Base-by-base conservation (phyloP, 345 rosid species). In the Populus euphratica region DNA sequence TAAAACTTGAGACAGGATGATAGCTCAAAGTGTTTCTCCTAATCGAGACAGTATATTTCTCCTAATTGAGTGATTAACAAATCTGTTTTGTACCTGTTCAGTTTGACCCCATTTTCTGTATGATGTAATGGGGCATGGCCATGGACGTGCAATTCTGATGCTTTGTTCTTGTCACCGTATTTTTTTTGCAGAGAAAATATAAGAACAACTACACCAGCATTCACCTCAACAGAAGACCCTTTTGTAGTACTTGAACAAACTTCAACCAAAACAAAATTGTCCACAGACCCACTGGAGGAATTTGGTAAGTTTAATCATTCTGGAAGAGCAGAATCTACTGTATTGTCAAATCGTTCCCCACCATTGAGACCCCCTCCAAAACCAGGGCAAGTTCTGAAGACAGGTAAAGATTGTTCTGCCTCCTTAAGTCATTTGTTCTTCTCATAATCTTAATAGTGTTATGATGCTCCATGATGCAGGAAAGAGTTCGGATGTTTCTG, bases 281-380 rank as follows among this genome's bases (percentile, higher is more conserved):
- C 87, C 27, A 69, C 76, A 4, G 90, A 90, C n/a, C 92, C 92
- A 54, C 86, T 88, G 36, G 96, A 87, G 41, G 91, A 88, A 73
- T 80, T 90, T 43, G 82, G 85, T 80, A 84, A 83, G 76, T 77
- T 87, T 18, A 81, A 77, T 79, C 78, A 78, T 69, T 88, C 85
- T 73, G 84, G 74, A 68, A 80, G 75, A 81, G 69, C 72, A 61
- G 89, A 81, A 35, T 49, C 81, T 64, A 61, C 76, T 36, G 79
- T 70, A 71, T 69, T 83, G 47, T 68, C 90, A 64, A 85, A 83
- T 70, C 44, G 69, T 76, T 79, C 87, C 5, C 21, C 86, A 38
- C 76, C 82, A 81, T 81, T 90, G 86, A 86, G 76, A 80, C 92
- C 96, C 77, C 96, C 93, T 8, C 92, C 96, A 71, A 89, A 83